phyloP scores from a whole-genome alignment of 83 land plant species.

The Diphasiastrum complanatum region DNA sequence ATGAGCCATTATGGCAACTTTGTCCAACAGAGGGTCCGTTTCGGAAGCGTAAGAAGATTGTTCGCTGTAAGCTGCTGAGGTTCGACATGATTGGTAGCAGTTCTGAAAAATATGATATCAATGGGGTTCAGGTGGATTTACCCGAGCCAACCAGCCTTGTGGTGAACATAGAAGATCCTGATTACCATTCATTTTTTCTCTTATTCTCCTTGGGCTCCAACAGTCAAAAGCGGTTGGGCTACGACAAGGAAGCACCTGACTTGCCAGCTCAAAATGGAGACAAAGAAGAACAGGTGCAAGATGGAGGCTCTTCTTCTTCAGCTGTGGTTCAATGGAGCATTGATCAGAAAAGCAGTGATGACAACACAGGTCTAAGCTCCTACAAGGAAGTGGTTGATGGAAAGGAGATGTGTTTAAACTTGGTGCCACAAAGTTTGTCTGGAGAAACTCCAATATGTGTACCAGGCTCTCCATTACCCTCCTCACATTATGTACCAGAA shows the following conservation, averaged over 20 bases:
- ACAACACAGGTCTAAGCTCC: too few relatives aligned
- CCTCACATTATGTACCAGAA: slow-evolving; percentile 43
- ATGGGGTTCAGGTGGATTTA: too few relatives aligned
- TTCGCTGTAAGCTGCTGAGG: slow-evolving; percentile 58
- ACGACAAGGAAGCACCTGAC: slow-evolving; percentile 36
- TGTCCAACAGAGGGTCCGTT: slow-evolving; percentile 98
- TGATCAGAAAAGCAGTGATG: slow-evolving; percentile 53
- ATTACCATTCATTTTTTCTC: slow-evolving; percentile 54
- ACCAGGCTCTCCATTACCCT: too few relatives aligned
- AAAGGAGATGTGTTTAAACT: too few relatives aligned
- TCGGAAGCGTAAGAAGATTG: slow-evolving; percentile 96
- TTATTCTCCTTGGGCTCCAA: slow-evolving; percentile 38
- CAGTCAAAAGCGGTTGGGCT: slow-evolving; percentile 26
- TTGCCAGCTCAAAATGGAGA: slow-evolving; percentile 45
- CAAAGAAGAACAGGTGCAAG: slow-evolving; percentile 54
- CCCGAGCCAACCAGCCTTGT: slow-evolving; percentile 28
- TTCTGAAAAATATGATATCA: too few relatives aligned
- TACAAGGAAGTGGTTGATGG: too few relatives aligned
- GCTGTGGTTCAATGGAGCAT: slow-evolving; percentile 55
- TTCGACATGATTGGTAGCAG: too few relatives aligned
- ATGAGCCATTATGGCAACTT: slow-evolving; percentile 94
- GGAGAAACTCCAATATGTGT: too few relatives aligned
- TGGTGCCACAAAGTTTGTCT: too few relatives aligned
- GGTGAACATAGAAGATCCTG: slow-evolving; percentile 24
- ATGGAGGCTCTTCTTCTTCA: slow-evolving; percentile 35